These are phyloP conservation scores for Triticum timopheevii DNA, from an alignment of 176 grass and related monocot genomes.

Conservation along the genomic window DNA sequence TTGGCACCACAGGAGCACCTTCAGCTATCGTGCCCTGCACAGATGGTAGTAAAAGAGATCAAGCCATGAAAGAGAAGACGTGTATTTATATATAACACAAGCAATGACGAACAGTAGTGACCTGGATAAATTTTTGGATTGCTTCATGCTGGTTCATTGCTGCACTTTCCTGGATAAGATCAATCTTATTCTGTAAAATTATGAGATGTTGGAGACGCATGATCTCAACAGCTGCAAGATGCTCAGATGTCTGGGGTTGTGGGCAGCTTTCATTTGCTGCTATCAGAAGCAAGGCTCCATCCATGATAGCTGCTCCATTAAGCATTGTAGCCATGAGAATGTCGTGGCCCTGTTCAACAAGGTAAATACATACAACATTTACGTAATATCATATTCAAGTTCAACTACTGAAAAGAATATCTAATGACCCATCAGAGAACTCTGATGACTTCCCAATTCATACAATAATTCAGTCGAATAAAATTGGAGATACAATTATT, in stretches of 20 bases:
- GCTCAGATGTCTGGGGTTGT: constrained; percentile 85
- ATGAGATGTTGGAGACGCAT: constrained; percentile 98
- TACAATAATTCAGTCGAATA: not conserved
- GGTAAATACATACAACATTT: not conserved
- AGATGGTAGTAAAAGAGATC: constrained; percentile 23
- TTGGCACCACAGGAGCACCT: constrained; percentile 86
- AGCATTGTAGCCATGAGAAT: constrained; percentile 99
- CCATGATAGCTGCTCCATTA: constrained; percentile 98
- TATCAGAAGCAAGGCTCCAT: constrained; percentile 86
- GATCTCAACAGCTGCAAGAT: constrained; percentile 93
- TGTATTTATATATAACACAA: not conserved
- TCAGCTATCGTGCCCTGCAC: constrained; percentile 84
- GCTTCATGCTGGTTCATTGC: constrained; percentile 90
- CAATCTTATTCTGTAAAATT: constrained; percentile 95
- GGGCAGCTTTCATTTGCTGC: constrained; percentile 96
- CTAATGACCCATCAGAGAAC: not conserved
- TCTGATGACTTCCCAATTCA: not conserved
- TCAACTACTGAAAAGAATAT: not conserved
- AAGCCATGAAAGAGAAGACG: constrained; percentile 5
- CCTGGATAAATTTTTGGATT: constrained; percentile 96
- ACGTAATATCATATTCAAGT: not conserved
- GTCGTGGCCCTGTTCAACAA: constrained; percentile 71
- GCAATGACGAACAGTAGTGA: not conserved
- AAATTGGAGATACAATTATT: not conserved
- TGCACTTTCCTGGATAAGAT: constrained; percentile 96